Percentiles rank a stretch among this genome's conserved stretches.
These are phyloP conservation scores for Protomyces lactucae-debilis DNA, from an alignment of 1,139 yeast genomes.

Conservation along the genomic window DNA sequence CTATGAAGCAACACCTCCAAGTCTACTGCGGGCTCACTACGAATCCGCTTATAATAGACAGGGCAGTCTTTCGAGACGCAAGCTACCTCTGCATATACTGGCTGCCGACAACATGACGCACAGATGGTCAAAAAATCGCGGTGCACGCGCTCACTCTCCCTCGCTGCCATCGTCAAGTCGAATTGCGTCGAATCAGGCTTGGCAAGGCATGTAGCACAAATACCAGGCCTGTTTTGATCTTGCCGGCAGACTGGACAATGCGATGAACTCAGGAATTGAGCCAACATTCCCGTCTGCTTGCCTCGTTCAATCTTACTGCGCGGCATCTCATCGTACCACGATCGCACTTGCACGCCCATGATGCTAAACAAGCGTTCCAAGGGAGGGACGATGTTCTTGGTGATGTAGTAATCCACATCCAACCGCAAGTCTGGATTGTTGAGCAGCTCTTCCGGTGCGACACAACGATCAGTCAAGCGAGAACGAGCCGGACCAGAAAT, in stretches of 20 bases:
- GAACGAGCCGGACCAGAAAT: slow-evolving; percentile 60
- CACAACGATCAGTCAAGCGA: slow-evolving; percentile 70
- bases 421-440: slow-evolving; percentile 42
- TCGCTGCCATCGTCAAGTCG: slow-evolving; percentile 8
- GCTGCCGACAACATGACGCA: slow-evolving; percentile 37
- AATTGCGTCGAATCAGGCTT: slow-evolving; percentile 10
- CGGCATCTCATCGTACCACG: slow-evolving; percentile 78
- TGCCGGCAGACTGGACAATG: slow-evolving; percentile 34
- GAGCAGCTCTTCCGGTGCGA: slow-evolving; percentile 70
- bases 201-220: slow-evolving; percentile 24
- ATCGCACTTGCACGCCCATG: slow-evolving; percentile 70
- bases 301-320: background rate
- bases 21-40: slow-evolving; percentile 5
- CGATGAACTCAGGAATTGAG: slow-evolving; percentile 35
- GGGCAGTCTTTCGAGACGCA: slow-evolving; percentile 48
- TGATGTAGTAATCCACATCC: slow-evolving; percentile 81
- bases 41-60: slow-evolving; percentile 42
- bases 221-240: slow-evolving; percentile 24
- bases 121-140: slow-evolving; percentile 38
- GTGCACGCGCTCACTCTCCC: slow-evolving; percentile 32
- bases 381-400: slow-evolving; percentile 81
- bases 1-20: background rate
- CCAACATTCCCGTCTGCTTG: slow-evolving; percentile 11
- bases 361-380: slow-evolving; percentile 75
- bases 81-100: slow-evolving; percentile 32